phyloP scores from a whole-genome alignment of 2,329 filamentous ascomycete species.

The Fusarium sp. region DNA sequence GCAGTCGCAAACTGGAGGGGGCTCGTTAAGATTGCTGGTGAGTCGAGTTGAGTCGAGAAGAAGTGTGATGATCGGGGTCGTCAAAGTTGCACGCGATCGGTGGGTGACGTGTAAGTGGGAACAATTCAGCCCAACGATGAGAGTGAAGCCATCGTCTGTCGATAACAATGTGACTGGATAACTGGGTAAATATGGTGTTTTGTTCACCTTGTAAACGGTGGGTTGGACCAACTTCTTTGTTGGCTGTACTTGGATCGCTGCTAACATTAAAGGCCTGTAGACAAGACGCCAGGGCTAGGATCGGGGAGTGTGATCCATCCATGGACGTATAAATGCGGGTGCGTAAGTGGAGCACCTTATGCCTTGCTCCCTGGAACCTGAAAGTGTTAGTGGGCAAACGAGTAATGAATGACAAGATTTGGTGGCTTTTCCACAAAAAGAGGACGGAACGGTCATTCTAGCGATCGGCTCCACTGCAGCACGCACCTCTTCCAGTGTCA shows the following conservation, averaged over 20 bases:
- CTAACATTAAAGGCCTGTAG: constrained; percentile 9
- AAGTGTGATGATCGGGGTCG: constrained; percentile 7
- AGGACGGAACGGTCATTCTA: constrained; percentile 9
- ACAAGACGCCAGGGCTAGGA: constrained; percentile 22
- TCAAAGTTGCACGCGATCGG: constrained; percentile 27
- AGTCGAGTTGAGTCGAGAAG: background rate
- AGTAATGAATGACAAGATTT: constrained; percentile 27
- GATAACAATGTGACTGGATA: constrained; percentile 1
- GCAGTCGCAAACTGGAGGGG: constrained; percentile 28
- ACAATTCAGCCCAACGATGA: constrained; percentile 16
- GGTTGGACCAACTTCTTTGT: constrained; percentile 3
- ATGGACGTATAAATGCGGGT: constrained; percentile 10
- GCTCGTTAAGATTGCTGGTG: background rate
- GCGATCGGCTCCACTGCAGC: constrained; percentile 20
- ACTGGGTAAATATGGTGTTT: constrained; percentile 2
- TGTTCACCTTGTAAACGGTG: constrained; percentile 4
- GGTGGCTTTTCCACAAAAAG: constrained; percentile 22
- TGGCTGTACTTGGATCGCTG: background rate
- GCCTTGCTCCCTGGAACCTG: constrained; percentile 5
- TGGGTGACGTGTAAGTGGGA: constrained; percentile 15
- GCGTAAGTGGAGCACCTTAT: constrained; percentile 24
- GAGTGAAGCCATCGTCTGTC: constrained; percentile 23
- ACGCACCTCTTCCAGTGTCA: constrained; percentile 12
- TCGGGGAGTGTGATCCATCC: constrained; percentile 24
- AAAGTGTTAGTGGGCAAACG: constrained; percentile 7